These are phyloP conservation scores for Akebia trifoliata DNA, from an alignment of 164 flowering plant genomes.

Conservation along the genomic window DNA sequence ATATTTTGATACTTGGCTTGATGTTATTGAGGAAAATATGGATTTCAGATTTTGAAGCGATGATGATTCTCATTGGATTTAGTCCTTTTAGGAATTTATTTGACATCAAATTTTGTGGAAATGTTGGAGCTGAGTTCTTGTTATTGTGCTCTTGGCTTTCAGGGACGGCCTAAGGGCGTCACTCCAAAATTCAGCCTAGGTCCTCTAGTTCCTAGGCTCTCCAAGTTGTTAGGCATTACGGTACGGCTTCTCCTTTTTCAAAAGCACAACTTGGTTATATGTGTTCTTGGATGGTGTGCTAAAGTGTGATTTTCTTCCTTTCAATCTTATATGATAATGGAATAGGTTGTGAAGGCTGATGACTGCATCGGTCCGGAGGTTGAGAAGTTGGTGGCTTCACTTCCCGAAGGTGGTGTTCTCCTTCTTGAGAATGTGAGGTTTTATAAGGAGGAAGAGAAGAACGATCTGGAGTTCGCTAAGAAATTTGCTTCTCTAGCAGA, in stretches of 20 bases:
- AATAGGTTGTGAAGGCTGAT: constrained; percentile 73
- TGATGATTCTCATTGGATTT: background rate
- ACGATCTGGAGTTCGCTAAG: constrained; percentile 78
- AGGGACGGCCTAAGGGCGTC: constrained; percentile 86
- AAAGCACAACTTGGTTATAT: background rate
- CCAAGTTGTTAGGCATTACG: constrained; percentile 67
- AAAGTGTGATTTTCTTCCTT: constrained; percentile 1
- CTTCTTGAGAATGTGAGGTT: constrained; percentile 88
- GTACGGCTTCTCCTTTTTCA: constrained; percentile 21
- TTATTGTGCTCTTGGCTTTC: constrained; percentile 15
- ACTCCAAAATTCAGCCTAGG: constrained; percentile 74
- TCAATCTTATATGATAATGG: background rate
- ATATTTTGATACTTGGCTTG: too few species aligned
- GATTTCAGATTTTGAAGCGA: too few species aligned
- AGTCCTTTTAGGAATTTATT: background rate
- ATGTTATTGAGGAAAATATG: too few species aligned
- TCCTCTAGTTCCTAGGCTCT: constrained; percentile 77
- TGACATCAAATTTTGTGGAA: background rate
- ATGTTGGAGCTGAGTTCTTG: background rate
- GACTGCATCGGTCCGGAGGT: constrained; percentile 84
- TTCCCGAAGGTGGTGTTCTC: constrained; percentile 84
- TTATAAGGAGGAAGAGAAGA: constrained; percentile 85
- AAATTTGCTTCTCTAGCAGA: constrained; percentile 81
- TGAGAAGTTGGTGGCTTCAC: constrained; percentile 64
- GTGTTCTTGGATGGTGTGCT: constrained; percentile 4